Evolutionary conservation across 2,329 filamentous ascomycete species (phyloP).

Genomic region (Fusarium robinianum): DNA sequence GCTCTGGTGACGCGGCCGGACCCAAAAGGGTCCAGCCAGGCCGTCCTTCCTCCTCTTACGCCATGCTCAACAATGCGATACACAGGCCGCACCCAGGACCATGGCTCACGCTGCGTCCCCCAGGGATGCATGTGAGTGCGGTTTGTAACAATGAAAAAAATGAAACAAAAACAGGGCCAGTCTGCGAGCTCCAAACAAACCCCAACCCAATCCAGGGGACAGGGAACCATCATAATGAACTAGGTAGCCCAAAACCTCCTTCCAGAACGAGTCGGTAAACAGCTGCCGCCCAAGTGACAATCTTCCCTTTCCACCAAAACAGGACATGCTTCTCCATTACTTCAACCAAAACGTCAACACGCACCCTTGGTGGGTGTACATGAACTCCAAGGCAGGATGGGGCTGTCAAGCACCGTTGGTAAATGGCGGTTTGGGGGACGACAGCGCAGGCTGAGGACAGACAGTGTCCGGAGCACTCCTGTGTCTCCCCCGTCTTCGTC

Average conservation of each 20-base stretch:
- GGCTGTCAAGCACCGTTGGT: slow-evolving; percentile 28
- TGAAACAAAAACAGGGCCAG: slow-evolving; percentile 13
- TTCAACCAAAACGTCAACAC: slow-evolving; percentile 25
- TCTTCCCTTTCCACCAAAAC: slow-evolving; percentile 7
- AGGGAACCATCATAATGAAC: slow-evolving; percentile 15
- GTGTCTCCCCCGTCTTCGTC: slow-evolving; percentile 32
- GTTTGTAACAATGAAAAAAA: slow-evolving; percentile 18
- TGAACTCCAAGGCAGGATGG: slow-evolving; percentile 25
- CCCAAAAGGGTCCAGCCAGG: slow-evolving; percentile 26
- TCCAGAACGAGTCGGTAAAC: slow-evolving; percentile 15
- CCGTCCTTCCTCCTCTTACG: slow-evolving; percentile 32
- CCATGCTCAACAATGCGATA: slow-evolving; percentile 34
- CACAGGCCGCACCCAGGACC: slow-evolving; percentile 23
- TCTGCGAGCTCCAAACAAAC: slow-evolving; percentile 16
- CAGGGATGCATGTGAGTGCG: slow-evolving; percentile 28
- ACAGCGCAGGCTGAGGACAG: too few species aligned
- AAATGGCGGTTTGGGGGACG: slow-evolving; percentile 16
- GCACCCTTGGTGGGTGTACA: slow-evolving; percentile 22
- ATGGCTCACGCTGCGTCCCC: slow-evolving; percentile 33
- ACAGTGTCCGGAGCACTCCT: too few species aligned
- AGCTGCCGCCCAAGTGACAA: slow-evolving; percentile 22
- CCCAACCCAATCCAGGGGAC: slow-evolving; percentile 14
- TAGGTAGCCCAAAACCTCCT: slow-evolving; percentile 18
- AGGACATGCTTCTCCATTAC: slow-evolving; percentile 23
- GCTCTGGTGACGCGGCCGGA: slow-evolving; percentile 36